These are phyloP conservation scores for Phaffomyces opuntiae DNA, from an alignment of 805 yeast genomes.

Conservation along the genomic window DNA sequence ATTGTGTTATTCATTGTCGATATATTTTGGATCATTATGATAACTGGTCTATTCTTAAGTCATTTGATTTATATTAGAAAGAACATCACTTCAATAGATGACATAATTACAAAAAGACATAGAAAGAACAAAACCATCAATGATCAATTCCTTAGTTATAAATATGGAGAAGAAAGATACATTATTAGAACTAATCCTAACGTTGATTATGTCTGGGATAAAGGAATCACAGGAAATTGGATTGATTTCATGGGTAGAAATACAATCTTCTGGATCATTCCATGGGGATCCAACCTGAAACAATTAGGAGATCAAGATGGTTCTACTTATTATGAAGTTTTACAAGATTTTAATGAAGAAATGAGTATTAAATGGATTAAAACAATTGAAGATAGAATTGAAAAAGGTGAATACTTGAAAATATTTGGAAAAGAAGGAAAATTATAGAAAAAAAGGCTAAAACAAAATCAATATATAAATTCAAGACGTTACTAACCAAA, in stretches of 20 bases:
- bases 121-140: conserved; percentile 14
- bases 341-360: conserved; percentile 24
- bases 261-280: conserved; percentile 25
- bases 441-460: not conserved
- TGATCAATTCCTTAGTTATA: conserved; percentile 23
- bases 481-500: no score
- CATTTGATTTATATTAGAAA: conserved; percentile 37
- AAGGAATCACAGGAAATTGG: conserved; percentile 21
- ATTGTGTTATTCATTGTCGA: conserved; percentile 39
- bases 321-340: conserved; percentile 10
- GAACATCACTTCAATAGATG: conserved; percentile 58
- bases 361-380: conserved; percentile 21
- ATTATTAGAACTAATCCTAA: conserved; percentile 27
- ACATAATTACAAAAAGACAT: conserved; percentile 33
- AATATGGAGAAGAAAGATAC: conserved; percentile 32
- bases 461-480: not conserved
- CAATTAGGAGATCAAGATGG: conserved; percentile 1
- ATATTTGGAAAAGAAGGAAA: not conserved
- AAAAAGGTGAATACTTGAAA: conserved; percentile 20
- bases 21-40: conserved; percentile 39
- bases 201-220: conserved; percentile 14
- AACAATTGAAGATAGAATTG: conserved; percentile 19
- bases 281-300: conserved; percentile 15
- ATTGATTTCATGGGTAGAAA: conserved; percentile 24
- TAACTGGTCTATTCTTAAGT: conserved; percentile 33